Percentiles rank a stretch among this genome's conserved stretches.
Conservation (phyloP, 164 flowering plant genomes). For the Nymphaea colorata region DNA sequence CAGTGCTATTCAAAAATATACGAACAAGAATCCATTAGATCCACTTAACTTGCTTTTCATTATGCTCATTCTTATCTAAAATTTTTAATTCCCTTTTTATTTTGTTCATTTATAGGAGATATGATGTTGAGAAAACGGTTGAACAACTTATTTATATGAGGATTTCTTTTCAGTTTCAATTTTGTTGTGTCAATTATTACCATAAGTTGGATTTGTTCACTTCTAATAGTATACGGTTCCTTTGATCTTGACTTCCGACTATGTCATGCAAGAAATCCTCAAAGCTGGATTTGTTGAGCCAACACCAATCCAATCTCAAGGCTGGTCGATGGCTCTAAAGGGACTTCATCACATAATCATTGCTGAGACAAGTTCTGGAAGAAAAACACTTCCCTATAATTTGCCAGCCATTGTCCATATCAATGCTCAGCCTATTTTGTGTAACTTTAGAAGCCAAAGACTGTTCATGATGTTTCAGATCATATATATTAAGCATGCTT, state of each 20-base stretch:
- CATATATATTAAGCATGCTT: background rate
- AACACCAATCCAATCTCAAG: conserved; percentile 97
- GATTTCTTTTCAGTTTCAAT: background rate
- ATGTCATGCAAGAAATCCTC: conserved; percentile 86
- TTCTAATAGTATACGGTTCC: background rate
- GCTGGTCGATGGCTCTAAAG: conserved; percentile 99
- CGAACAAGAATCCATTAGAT: too few relatives aligned
- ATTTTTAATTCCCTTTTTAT: too few relatives aligned
- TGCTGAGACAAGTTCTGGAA: too few relatives aligned
- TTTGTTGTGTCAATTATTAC: too few relatives aligned
- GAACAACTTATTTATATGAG: background rate
- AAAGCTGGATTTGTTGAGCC: conserved; percentile 98
- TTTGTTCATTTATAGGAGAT: too few relatives aligned
- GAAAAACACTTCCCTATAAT: conserved; percentile 95
- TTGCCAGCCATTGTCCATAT: conserved; percentile 99
- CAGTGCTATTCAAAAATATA: too few relatives aligned
- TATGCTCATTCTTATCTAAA: too few relatives aligned
- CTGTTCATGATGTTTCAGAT: too few relatives aligned
- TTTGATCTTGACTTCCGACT: conserved; percentile 37
- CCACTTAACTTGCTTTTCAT: too few relatives aligned
- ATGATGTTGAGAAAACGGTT: background rate
- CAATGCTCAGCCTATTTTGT: conserved; percentile 93
- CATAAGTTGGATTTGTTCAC: background rate
- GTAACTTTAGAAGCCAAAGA: conserved; percentile 19
- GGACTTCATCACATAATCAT: conserved; percentile 97